These are phyloP conservation scores for Heritiera fomes DNA, from an alignment of 345 rosid species.

Conservation along the genomic window DNA sequence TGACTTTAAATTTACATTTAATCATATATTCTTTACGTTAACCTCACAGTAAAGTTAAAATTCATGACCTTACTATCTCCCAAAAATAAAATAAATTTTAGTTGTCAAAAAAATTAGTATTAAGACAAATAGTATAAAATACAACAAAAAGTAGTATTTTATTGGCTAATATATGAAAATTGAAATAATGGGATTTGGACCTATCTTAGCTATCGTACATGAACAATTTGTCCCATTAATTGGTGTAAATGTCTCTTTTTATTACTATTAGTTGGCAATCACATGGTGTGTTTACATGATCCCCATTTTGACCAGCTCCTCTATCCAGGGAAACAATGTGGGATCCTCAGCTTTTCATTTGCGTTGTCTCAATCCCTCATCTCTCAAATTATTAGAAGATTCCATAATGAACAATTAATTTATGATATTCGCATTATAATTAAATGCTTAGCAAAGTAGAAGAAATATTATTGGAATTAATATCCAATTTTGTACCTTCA, in stretches of 20 bases:
- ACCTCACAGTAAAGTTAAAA: no score
- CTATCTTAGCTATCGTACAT: background rate
- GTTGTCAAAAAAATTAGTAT: background rate
- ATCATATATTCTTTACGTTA: no score
- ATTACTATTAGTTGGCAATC: conserved; percentile 46
- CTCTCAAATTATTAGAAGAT: background rate
- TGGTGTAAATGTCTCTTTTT: background rate
- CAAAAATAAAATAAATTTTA: background rate
- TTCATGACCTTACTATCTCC: background rate
- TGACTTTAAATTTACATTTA: no score
- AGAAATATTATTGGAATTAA: background rate
- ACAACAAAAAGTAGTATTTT: background rate
- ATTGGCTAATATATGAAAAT: conserved; percentile 16
- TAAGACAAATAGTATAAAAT: background rate
- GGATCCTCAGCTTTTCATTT: conserved; percentile 9
- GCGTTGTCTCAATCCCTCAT: background rate
- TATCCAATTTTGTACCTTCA: background rate
- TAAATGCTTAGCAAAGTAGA: background rate
- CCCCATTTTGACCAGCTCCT: conserved; percentile 23
- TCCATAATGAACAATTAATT: background rate
- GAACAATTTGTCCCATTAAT: conserved; percentile 13
- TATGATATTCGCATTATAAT: background rate
- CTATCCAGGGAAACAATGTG: conserved; percentile 32
- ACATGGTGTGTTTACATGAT: conserved; percentile 54
- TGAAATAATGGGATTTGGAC: conserved; percentile 25